These are phyloP conservation scores for Mycena albidolilacea DNA, from an alignment of 768 basidiomycete genomes.

Conservation along the genomic window DNA sequence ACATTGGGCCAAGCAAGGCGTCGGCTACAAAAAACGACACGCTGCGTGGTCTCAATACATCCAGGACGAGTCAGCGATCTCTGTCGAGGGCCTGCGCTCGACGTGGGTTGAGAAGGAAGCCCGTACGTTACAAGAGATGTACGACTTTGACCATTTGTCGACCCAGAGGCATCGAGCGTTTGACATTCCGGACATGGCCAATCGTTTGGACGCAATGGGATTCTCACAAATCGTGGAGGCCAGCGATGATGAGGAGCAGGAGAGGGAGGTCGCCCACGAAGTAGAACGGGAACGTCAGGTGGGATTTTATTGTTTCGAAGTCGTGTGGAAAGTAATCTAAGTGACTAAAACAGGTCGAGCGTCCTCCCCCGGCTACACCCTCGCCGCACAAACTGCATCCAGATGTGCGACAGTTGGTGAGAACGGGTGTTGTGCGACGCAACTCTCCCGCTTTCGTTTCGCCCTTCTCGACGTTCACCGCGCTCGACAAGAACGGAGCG, in stretches of 20 bases:
- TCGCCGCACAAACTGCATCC: slow-evolving; percentile 46
- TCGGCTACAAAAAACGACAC: slow-evolving; percentile 16
- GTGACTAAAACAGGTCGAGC: slow-evolving; percentile 47
- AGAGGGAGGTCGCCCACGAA: slow-evolving; percentile 62
- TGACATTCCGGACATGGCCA: slow-evolving; percentile 39
- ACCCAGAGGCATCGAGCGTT: slow-evolving; percentile 26
- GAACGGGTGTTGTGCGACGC: slow-evolving; percentile 44
- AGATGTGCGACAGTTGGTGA: slow-evolving; percentile 47
- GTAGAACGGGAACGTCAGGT: slow-evolving; percentile 54
- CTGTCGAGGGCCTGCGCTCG: slow-evolving; percentile 1
- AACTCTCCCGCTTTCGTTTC: slow-evolving; percentile 42
- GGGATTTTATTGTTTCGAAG: background rate
- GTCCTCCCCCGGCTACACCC: slow-evolving; percentile 49
- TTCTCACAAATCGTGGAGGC: slow-evolving; percentile 38
- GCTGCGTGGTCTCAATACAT: slow-evolving; percentile 4
- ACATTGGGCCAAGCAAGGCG: slow-evolving; percentile 20
- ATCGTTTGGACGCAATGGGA: slow-evolving; percentile 49
- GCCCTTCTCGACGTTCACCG: slow-evolving; percentile 32
- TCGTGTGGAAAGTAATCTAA: background rate
- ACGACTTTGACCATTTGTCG: slow-evolving; percentile 4
- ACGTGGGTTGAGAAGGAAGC: slow-evolving; percentile 15
- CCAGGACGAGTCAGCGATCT: background rate
- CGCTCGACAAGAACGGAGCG: slow-evolving; percentile 16
- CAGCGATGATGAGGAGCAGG: slow-evolving; percentile 64
- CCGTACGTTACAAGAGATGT: slow-evolving; percentile 8